Conservation (phyloP, 2,329 filamentous ascomycete genomes). For the Fusarium sp. region DNA sequence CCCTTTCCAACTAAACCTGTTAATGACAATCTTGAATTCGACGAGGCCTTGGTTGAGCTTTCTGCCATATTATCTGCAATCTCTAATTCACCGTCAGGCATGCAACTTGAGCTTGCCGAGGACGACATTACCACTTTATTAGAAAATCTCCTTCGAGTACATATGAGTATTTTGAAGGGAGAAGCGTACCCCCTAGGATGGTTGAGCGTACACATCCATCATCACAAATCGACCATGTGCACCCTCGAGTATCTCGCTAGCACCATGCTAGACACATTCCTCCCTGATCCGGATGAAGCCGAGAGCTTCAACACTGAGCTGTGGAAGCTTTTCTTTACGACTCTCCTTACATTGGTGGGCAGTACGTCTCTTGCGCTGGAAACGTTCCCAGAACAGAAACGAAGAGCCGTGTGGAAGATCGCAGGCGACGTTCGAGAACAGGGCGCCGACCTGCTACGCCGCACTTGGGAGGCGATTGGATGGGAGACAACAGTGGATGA, state of each 20-base stretch:
- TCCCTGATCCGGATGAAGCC: slow-evolving; percentile 90
- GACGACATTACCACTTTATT: slow-evolving; percentile 79
- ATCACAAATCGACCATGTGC: slow-evolving; percentile 89
- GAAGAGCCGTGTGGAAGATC: slow-evolving; percentile 97
- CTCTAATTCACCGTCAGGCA: slow-evolving; percentile 73
- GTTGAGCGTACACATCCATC: slow-evolving; percentile 93
- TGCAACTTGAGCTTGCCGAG: slow-evolving; percentile 78
- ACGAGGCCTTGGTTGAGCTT: slow-evolving; percentile 88
- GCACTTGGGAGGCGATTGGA: slow-evolving; percentile 93
- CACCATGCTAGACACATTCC: slow-evolving; percentile 81
- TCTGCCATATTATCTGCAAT: slow-evolving; percentile 86
- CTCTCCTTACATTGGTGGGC: slow-evolving; percentile 86
- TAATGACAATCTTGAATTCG: slow-evolving; percentile 69
- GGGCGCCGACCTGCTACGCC: slow-evolving; percentile 84
- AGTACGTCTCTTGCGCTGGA: slow-evolving; percentile 90
- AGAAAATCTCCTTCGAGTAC: slow-evolving; percentile 81
- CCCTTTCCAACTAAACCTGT: slow-evolving; percentile 83
- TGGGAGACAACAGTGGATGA: slow-evolving; percentile 92
- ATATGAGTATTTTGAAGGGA: slow-evolving; percentile 87
- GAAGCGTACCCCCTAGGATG: slow-evolving; percentile 89
- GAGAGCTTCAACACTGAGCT: slow-evolving; percentile 92
- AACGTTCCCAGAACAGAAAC: slow-evolving; percentile 96
- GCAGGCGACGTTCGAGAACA: slow-evolving; percentile 94
- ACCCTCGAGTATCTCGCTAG: slow-evolving; percentile 83
- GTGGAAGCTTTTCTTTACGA: slow-evolving; percentile 93